Percentiles rank a stretch among this genome's conserved stretches.
phyloP scores from a whole-genome alignment of 257 asterid genomes.

The Pogostemon cablin region DNA sequence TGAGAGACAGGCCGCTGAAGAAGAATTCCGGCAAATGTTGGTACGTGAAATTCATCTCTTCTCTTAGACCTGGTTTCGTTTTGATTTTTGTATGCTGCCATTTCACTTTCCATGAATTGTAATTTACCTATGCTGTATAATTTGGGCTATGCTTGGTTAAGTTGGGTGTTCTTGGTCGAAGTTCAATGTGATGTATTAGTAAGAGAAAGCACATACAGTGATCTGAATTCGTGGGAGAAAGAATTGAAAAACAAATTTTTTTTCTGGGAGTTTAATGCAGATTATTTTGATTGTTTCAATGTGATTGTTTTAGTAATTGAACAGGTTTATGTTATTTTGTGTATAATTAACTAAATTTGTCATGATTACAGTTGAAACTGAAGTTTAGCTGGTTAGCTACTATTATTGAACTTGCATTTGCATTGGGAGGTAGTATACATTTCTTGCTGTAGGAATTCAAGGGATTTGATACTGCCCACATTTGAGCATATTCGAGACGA shows the following conservation, averaged over 20 bases:
- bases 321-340: neutral
- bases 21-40: conserved; percentile 63
- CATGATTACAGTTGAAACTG: neutral
- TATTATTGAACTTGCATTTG: neutral
- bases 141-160: neutral
- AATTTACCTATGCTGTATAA: neutral
- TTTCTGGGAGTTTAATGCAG: neutral
- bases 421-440: neutral
- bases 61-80: neutral
- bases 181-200: neutral
- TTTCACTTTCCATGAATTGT: neutral
- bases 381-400: conserved; percentile 1
- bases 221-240: neutral
- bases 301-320: neutral
- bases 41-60: conserved; percentile 43
- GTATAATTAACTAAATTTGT: neutral
- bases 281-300: neutral
- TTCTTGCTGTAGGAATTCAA: neutral
- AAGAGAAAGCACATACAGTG: no score
- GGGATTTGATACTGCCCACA: no score
- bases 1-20: conserved; percentile 64
- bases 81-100: neutral
- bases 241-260: neutral
- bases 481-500: no score
- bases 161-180: neutral